A percentile compares a stretch with the other conserved stretches of the same genome.
These are phyloP conservation scores for Dalechampia spathulata DNA, from an alignment of 441 rosid genomes.

Conservation along the genomic window DNA sequence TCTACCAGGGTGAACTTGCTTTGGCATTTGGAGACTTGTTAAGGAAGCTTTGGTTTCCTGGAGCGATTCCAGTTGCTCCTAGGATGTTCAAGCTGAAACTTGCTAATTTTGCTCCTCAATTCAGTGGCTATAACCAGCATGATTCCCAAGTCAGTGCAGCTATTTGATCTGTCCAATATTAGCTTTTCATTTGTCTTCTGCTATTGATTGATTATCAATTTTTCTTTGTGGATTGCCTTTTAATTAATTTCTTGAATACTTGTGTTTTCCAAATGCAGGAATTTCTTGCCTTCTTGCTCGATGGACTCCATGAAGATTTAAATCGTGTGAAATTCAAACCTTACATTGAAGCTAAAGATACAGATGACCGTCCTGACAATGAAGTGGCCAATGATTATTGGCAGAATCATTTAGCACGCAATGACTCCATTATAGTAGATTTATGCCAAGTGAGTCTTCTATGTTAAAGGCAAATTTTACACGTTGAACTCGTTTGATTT, in stretches of 20 bases:
- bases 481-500: background rate
- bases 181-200: conserved; percentile 6
- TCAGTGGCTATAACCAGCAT: conserved; percentile 69
- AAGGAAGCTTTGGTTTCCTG: conserved; percentile 63
- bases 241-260: background rate
- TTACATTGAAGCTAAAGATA: conserved; percentile 51
- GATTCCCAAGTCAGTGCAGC: conserved; percentile 56
- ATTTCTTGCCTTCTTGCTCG: conserved; percentile 63
- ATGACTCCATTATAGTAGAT: conserved; percentile 55
- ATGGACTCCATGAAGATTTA: conserved; percentile 80
- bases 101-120: conserved; percentile 56
- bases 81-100: conserved; percentile 52
- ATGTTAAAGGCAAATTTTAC: background rate
- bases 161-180: conserved; percentile 9
- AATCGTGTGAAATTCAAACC: conserved; percentile 63
- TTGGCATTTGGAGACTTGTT: conserved; percentile 59
- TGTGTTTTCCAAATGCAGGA: conserved; percentile 30
- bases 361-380: conserved; percentile 41
- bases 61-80: conserved; percentile 45
- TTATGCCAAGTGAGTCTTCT: conserved; percentile 45
- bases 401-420: conserved; percentile 53
- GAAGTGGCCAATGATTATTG: conserved; percentile 66
- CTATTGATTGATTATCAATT: background rate
- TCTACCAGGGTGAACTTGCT: conserved; percentile 62
- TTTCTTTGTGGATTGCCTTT: background rate